phyloP scores from a whole-genome alignment of 495 filamentous ascomycete species.

The Xylaria intraflava region DNA sequence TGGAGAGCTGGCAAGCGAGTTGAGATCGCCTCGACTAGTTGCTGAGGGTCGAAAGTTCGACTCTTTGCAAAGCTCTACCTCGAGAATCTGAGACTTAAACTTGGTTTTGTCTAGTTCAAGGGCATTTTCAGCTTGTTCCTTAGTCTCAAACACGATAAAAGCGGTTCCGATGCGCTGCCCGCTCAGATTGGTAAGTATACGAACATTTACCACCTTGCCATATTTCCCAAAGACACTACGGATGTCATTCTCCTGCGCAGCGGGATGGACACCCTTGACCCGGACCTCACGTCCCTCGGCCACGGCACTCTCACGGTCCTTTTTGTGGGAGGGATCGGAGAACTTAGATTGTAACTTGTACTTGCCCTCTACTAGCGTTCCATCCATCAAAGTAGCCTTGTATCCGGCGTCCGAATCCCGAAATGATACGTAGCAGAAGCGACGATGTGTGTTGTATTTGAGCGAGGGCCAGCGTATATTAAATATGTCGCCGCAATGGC shows the following conservation, averaged over 20 bases:
- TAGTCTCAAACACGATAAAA: constrained; percentile 68
- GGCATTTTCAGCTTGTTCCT: constrained; percentile 61
- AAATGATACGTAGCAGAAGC: constrained; percentile 94
- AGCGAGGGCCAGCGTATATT: constrained; percentile 86
- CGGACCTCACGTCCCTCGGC: constrained; percentile 85
- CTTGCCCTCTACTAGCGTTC: constrained; percentile 55
- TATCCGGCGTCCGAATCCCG: constrained; percentile 55
- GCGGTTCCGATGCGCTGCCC: constrained; percentile 66
- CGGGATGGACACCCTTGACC: constrained; percentile 64
- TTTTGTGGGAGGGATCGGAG: constrained; percentile 71
- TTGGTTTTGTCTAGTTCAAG: constrained; percentile 65
- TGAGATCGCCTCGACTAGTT: constrained; percentile 22
- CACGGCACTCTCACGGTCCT: constrained; percentile 73
- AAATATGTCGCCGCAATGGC: constrained; percentile 69
- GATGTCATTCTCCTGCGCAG: constrained; percentile 60
- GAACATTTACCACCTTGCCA: constrained; percentile 63
- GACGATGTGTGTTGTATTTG: constrained; percentile 76
- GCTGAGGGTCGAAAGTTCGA: constrained; percentile 39
- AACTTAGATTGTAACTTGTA: constrained; percentile 69
- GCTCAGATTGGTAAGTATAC: constrained; percentile 54
- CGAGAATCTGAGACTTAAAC: constrained; percentile 61
- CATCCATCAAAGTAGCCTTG: constrained; percentile 63
- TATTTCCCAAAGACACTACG: constrained; percentile 63
- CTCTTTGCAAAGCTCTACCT: constrained; percentile 55
- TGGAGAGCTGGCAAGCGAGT: constrained; percentile 30